These are phyloP conservation scores for Vitis hybrid DNA, from an alignment of 177 flowering plant species.

Conservation along the genomic window DNA sequence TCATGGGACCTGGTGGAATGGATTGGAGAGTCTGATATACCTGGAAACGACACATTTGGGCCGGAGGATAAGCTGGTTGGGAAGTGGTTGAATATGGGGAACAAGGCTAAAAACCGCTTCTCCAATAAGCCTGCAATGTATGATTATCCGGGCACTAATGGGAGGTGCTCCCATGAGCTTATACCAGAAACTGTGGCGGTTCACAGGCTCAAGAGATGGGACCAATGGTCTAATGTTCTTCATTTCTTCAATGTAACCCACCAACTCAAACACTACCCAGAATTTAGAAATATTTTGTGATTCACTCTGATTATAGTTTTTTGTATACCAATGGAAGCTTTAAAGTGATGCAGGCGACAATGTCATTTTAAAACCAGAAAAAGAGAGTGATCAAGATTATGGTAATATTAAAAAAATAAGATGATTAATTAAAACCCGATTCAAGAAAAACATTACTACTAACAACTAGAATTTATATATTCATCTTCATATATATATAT, in stretches of 20 bases:
- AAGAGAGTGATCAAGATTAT: no score
- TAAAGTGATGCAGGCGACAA: no score
- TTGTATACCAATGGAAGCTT: no score
- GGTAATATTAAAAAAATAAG: no score
- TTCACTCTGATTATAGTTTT: no score
- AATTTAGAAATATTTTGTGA: no score
- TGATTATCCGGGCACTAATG: slow-evolving; percentile 60
- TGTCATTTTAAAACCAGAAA: no score
- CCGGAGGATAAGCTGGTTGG: slow-evolving; percentile 65
- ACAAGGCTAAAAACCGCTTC: slow-evolving; percentile 42
- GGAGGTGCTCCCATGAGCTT: slow-evolving; percentile 57
- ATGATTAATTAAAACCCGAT: no score
- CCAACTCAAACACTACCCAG: slow-evolving; percentile 26
- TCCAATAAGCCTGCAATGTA: slow-evolving; percentile 51
- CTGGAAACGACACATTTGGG: slow-evolving; percentile 34
- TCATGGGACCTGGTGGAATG: slow-evolving; percentile 69
- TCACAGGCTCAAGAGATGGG: slow-evolving; percentile 59
- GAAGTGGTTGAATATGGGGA: slow-evolving; percentile 50
- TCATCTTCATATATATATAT: no score
- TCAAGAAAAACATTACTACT: no score
- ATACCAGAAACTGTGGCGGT: slow-evolving; percentile 60
- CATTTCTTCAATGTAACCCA: slow-evolving; percentile 52
- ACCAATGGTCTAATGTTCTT: slow-evolving; percentile 53
- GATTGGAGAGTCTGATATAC: slow-evolving; percentile 44
- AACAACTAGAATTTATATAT: no score